Evolutionary conservation across 2,329 filamentous ascomycete genomes (phyloP).

Genomic region (Fusarium chlamydosporum): DNA sequence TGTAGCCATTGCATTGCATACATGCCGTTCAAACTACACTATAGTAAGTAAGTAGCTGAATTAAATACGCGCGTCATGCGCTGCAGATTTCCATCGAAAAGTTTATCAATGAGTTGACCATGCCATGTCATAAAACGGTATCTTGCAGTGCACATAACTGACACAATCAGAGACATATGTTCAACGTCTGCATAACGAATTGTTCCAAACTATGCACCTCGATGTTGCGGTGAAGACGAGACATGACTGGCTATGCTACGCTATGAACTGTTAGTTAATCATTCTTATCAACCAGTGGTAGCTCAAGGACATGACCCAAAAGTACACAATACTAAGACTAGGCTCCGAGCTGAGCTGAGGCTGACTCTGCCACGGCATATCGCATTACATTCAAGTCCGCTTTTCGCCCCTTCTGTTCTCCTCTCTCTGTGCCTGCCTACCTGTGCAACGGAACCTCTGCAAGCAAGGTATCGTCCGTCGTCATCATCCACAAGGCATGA

Average conservation of each 20-base stretch:
- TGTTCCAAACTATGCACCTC: constrained; percentile 29
- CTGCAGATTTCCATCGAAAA: constrained; percentile 11
- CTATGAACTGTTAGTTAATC: not conserved
- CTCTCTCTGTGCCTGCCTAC: not conserved
- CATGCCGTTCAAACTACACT: constrained; percentile 2
- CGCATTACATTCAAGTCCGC: constrained; percentile 1
- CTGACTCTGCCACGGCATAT: constrained; percentile 34
- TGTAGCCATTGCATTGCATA: constrained; percentile 15
- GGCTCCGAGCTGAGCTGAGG: constrained; percentile 24
- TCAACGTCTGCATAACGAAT: constrained; percentile 27
- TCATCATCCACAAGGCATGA: constrained; percentile 26
- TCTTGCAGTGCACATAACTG: constrained; percentile 25
- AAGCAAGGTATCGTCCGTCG: constrained; percentile 16
- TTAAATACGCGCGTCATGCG: constrained; percentile 28
- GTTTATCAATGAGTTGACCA: constrained; percentile 3
- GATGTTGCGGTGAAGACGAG: constrained; percentile 44
- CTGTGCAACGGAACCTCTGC: constrained; percentile 36
- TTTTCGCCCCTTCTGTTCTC: not conserved
- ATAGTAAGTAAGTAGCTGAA: constrained; percentile 9
- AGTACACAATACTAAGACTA: not conserved
- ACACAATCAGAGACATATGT: constrained; percentile 31
- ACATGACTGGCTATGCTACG: constrained; percentile 14
- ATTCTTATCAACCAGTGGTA: constrained; percentile 4
- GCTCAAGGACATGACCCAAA: constrained; percentile 14
- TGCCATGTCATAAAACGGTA: constrained; percentile 26